A percentile compares a stretch with the other conserved stretches of the same genome.
Conservation (phyloP, 179 eudicot genomes). For the Silene noctiflora region DNA sequence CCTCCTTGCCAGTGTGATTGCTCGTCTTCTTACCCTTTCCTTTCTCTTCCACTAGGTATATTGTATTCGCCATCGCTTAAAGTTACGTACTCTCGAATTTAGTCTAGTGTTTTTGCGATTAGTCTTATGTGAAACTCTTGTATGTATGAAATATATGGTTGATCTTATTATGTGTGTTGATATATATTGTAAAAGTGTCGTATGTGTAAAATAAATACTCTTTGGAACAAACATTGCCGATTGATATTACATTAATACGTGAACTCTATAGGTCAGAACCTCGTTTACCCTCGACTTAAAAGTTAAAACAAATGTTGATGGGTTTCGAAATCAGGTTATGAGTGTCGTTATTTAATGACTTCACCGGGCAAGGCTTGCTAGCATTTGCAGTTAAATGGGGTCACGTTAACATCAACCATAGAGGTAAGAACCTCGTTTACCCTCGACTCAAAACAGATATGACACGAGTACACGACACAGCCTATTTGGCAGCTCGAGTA, state of each 20-base stretch:
- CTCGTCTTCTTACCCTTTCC: conserved; percentile 43
- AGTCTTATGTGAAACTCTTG: neutral
- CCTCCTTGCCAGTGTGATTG: conserved; percentile 47
- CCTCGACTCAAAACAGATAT: neutral
- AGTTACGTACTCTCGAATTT: neutral
- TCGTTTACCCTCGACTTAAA: neutral
- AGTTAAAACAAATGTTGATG: neutral
- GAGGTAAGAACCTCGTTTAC: neutral
- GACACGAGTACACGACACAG: neutral
- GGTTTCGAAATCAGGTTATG: neutral
- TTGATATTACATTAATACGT: neutral
- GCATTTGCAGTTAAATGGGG: too few species aligned
- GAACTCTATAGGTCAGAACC: neutral
- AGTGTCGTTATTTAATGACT: too few species aligned
- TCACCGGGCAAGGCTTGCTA: too few species aligned
- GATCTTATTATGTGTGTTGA: too few species aligned
- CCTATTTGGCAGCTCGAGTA: neutral
- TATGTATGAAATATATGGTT: neutral
- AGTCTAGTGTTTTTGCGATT: neutral
- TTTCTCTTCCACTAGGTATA: conserved; percentile 43
- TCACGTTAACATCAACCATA: neutral
- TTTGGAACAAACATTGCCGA: too few species aligned
- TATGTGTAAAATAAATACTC: too few species aligned
- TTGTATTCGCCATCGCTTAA: neutral
- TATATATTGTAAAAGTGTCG: too few species aligned